phyloP scores from a whole-genome alignment of 2,329 filamentous ascomycete species.

The Clonostachys solani region DNA sequence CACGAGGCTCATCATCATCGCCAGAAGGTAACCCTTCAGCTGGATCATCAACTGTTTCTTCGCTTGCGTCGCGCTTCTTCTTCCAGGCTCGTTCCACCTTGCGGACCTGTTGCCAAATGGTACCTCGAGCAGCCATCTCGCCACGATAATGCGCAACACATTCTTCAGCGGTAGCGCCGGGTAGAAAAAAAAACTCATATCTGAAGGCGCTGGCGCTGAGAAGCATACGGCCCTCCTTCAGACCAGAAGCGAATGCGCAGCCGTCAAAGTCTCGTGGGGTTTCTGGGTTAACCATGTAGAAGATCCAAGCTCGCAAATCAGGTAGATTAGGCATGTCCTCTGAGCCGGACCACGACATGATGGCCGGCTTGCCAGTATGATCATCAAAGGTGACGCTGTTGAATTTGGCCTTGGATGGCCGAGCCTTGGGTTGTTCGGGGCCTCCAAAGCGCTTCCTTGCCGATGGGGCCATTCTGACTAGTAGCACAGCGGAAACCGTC shows the following conservation, averaged over 20 bases:
- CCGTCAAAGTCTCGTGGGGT: background rate
- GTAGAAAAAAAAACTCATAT: conserved; percentile 1
- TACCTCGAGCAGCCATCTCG: background rate
- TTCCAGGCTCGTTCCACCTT: background rate
- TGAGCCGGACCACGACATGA: background rate
- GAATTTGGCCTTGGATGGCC: no score
- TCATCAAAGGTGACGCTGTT: no score
- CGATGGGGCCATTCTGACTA: no score
- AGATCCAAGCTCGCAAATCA: background rate
- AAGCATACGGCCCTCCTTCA: background rate
- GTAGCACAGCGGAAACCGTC: no score
- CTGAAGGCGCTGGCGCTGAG: background rate
- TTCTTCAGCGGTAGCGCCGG: background rate
- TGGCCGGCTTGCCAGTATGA: background rate
- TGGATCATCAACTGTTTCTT: no score
- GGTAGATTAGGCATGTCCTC: background rate
- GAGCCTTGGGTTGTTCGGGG: no score
- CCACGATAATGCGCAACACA: background rate
- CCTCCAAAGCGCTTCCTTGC: no score
- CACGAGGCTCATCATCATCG: no score
- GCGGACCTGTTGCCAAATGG: background rate
- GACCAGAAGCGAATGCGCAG: background rate
- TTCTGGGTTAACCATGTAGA: background rate
- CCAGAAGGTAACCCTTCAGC: no score
- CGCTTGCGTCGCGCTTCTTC: no score